phyloP scores from a whole-genome alignment of 1,139 yeast species.

The Entelexis paramagnoliae region DNA sequence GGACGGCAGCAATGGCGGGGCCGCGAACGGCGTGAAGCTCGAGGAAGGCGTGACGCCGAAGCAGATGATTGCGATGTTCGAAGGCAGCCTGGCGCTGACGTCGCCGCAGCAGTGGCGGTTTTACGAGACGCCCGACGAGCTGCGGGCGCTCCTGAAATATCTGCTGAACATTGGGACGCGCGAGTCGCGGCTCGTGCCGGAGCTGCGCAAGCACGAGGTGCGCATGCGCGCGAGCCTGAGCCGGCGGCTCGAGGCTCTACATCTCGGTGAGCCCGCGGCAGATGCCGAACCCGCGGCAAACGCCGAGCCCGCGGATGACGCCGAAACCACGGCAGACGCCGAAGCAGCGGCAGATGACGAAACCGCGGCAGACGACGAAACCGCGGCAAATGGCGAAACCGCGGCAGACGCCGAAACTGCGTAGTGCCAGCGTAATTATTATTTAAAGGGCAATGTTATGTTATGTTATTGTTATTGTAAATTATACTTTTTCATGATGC shows the following conservation, averaged over 20 bases:
- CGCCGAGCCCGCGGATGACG: no score
- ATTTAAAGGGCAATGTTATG: no score
- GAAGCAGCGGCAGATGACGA: no score
- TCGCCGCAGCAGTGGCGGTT: constrained; percentile 56
- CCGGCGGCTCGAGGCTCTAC: constrained; percentile 37
- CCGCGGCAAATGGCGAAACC: neutral
- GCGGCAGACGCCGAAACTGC: neutral
- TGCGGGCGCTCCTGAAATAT: constrained; percentile 53
- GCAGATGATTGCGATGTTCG: constrained; percentile 62
- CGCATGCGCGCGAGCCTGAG: constrained; percentile 48
- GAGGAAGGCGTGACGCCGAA: constrained; percentile 7
- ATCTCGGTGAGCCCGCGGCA: neutral
- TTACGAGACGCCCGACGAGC: constrained; percentile 52
- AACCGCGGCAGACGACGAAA: no score
- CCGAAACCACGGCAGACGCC: no score
- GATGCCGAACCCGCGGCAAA: no score
- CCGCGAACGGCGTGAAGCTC: no score
- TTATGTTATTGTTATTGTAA: neutral
- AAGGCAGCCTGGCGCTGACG: constrained; percentile 46
- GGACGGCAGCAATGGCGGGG: no score
- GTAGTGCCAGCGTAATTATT: no score
- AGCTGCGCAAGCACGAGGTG: constrained; percentile 40
- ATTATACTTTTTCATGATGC: neutral
- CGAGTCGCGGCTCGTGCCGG: constrained; percentile 59
- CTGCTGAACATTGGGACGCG: constrained; percentile 67